Conservation (phyloP, 495 filamentous ascomycete genomes). For the Lophium mytilinum region DNA sequence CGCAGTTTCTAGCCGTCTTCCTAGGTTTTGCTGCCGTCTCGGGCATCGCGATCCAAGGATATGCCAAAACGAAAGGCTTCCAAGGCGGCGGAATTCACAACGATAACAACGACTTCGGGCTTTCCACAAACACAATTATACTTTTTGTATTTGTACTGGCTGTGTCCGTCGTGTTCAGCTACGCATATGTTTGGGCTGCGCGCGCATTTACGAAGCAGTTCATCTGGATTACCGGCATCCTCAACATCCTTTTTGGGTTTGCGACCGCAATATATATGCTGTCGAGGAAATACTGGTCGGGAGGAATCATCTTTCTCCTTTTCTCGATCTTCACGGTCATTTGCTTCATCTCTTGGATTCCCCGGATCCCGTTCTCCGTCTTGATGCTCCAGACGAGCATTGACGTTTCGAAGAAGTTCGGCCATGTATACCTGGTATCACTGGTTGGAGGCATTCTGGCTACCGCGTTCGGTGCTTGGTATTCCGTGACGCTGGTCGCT, state of each 20-base stretch:
- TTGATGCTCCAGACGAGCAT: slow-evolving; percentile 84
- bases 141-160: slow-evolving; percentile 71
- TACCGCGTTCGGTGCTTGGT: slow-evolving; percentile 60
- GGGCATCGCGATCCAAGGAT: slow-evolving; percentile 68
- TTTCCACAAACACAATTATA: slow-evolving; percentile 78
- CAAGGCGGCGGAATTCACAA: slow-evolving; percentile 70
- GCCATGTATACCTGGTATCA: slow-evolving; percentile 81
- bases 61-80: slow-evolving; percentile 52
- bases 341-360: slow-evolving; percentile 75
- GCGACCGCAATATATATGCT: slow-evolving; percentile 64
- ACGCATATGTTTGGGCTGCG: slow-evolving; percentile 65
- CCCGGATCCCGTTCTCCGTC: slow-evolving; percentile 78
- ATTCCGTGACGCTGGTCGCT: slow-evolving; percentile 49
- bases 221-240: slow-evolving; percentile 65
- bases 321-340: slow-evolving; percentile 75
- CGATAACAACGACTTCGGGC: slow-evolving; percentile 52
- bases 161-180: slow-evolving; percentile 65
- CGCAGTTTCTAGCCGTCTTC: slow-evolving; percentile 61
- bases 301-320: slow-evolving; percentile 76
- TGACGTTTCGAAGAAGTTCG: slow-evolving; percentile 73
- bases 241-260: slow-evolving; percentile 44
- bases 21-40: slow-evolving; percentile 71
- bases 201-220: slow-evolving; percentile 81
- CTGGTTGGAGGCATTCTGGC: slow-evolving; percentile 68
- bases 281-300: slow-evolving; percentile 60